A percentile compares a stretch with the other conserved stretches of the same genome.
Evolutionary conservation across 2,329 filamentous ascomycete genomes (phyloP).

Genomic region (Curvularia spicifera): DNA sequence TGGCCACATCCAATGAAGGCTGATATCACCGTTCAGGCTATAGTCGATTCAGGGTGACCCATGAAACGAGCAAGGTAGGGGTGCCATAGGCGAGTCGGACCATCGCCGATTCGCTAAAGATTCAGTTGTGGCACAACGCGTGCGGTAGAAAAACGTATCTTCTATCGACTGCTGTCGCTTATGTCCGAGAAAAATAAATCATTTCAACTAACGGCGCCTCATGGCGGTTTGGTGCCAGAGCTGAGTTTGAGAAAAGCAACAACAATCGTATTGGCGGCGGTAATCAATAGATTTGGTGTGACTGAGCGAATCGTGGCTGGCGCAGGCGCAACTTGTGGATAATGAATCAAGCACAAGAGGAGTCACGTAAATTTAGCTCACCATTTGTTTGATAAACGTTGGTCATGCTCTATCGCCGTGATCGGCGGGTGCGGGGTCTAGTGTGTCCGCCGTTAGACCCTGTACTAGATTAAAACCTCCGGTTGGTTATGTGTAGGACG

Average conservation of each 20-base stretch:
- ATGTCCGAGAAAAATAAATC: neutral
- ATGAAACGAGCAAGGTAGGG: no score
- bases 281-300: neutral
- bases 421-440: conserved; percentile 1
- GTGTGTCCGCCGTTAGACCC: conserved; percentile 2
- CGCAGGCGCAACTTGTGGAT: neutral
- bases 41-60: no score
- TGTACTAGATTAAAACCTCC: neutral
- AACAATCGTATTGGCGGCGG: no score
- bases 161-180: neutral
- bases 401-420: neutral
- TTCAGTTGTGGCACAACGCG: neutral
- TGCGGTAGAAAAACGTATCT: neutral
- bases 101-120: neutral
- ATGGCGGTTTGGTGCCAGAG: neutral
- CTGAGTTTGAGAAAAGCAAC: neutral
- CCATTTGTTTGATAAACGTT: neutral
- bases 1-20: no score
- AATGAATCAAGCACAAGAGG: neutral
- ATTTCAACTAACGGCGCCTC: neutral
- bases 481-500: neutral
- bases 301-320: neutral
- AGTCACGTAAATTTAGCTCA: neutral
- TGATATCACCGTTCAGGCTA: no score
- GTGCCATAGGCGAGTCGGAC: neutral